Conservation (phyloP, 169 alveolate species). For the Pseudocohnilembus persalinus region DNA sequence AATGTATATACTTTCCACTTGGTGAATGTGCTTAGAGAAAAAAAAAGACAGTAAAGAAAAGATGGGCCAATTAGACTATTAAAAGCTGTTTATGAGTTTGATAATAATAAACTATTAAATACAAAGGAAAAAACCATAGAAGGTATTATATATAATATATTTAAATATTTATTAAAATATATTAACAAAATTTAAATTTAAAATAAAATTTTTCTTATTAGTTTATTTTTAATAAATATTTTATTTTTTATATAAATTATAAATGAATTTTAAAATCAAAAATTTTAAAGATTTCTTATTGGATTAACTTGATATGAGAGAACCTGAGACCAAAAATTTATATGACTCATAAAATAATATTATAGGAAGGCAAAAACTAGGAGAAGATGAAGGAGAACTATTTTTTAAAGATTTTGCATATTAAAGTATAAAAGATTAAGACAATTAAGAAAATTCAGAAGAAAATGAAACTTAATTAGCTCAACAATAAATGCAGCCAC, state of each 20-base stretch:
- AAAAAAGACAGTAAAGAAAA: constrained; percentile 10
- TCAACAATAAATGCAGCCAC: too few relatives aligned
- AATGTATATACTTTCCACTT: constrained; percentile 13
- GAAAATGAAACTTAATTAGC: neutral
- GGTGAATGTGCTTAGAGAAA: neutral
- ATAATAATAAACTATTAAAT: neutral
- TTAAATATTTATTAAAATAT: too few relatives aligned
- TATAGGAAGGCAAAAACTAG: too few relatives aligned
- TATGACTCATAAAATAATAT: too few relatives aligned
- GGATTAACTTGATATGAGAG: neutral
- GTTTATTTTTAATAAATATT: neutral
- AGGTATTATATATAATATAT: too few relatives aligned
- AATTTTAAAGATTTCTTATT: neutral
- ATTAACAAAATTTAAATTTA: too few relatives aligned
- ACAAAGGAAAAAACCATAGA: constrained; percentile 7
- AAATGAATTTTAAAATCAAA: neutral
- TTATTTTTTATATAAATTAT: neutral
- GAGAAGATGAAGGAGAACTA: neutral
- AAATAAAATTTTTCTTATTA: too few relatives aligned
- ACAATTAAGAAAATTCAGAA: neutral
- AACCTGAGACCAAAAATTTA: neutral
- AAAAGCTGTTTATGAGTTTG: constrained; percentile 7
- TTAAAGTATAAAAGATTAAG: too few relatives aligned
- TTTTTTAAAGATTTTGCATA: neutral
- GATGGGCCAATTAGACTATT: neutral